Evolutionary conservation across 2,329 filamentous ascomycete genomes (phyloP), one percentile per base, ranked within the genome.

Genomic region (Cladophialophora exuberans): DNA sequence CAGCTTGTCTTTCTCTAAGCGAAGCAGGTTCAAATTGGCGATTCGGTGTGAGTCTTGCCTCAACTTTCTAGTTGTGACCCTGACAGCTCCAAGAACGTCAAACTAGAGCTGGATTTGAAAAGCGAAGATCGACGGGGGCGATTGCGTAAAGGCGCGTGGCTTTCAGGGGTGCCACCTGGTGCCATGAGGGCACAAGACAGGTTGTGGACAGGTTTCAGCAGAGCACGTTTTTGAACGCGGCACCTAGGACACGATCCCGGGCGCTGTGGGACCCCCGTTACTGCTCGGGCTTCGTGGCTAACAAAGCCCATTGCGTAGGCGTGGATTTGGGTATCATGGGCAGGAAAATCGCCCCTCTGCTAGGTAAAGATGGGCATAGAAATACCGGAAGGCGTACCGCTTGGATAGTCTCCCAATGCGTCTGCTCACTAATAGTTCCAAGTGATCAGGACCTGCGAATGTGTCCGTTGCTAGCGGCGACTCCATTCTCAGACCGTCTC

Each of bases 331-430:
- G 33, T n/a, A 36, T 28, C 7, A 23, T 57, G 44, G 46, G 39
- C 20, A 39, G 46, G 39, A 33, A 26, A 33, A 57, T 51, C 49
- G 35, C 31, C 45, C 35, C 45, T 35, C 36, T 49, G 36, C 23
- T 20, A 20, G 55, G 39, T 11, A 46, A n/a, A 45, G 47, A 50
- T 50, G 36, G 43, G 39, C 55, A 53, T 28, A 3, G 26, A n/a
- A 46, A 41, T 55, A 31, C 52, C 18, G 23, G 52, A 26, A 26
- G 22, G 35, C 36, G 36, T 42, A n/a, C n/a, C 30, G 36, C 3
- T 47, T n/a, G 22, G 20, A 28, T 35, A 18, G 33, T 23, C 31
- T 15, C 33, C 45, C 22, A 17, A 28, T 15, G 6, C 11, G 31
- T 28, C 13, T 36, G 17, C 15, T 22, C 31, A 38, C 4, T n/a